Evolutionary conservation across 2,329 filamentous ascomycete genomes (phyloP).

Genomic region (Exophiala phaeomuriformis): DNA sequence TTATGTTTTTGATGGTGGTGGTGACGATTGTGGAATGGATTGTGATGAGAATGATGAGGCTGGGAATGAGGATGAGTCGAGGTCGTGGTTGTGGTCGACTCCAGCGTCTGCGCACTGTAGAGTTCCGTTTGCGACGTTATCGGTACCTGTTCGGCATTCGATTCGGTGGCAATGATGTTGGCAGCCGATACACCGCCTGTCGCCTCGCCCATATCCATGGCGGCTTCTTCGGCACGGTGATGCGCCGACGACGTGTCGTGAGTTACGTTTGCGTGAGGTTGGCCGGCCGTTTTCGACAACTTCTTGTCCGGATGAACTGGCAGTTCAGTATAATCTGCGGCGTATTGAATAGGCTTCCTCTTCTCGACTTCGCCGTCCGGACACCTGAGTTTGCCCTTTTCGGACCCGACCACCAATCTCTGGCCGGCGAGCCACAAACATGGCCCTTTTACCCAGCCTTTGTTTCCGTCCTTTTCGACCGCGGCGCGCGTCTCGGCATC

Average conservation of each 20-base stretch:
- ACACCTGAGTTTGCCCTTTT: conserved; percentile 24
- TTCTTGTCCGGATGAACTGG: conserved; percentile 23
- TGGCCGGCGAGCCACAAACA: conserved; percentile 26
- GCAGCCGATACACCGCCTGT: conserved; percentile 12
- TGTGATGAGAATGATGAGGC: not conserved
- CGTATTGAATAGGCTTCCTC: conserved; percentile 23
- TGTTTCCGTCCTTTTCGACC: conserved; percentile 24
- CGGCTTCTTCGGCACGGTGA: conserved; percentile 16
- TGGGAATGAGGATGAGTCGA: not conserved
- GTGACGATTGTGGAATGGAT: not conserved
- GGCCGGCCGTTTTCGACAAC: conserved; percentile 2
- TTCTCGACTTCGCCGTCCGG: conserved; percentile 19
- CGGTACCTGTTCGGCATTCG: conserved; percentile 1
- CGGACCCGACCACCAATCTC: conserved; percentile 25
- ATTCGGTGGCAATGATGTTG: conserved; percentile 10
- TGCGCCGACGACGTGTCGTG: conserved; percentile 14
- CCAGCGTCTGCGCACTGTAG: too few relatives aligned
- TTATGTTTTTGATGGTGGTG: not conserved
- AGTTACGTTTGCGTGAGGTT: not conserved
- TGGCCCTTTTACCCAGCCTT: conserved; percentile 26
- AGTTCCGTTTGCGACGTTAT: not conserved
- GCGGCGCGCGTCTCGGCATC: conserved; percentile 45
- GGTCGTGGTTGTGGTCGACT: not conserved
- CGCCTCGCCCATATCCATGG: not conserved
- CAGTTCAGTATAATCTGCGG: conserved; percentile 24